Evolutionary conservation across 1,139 yeast genomes (phyloP).

Genomic region (Pichia sp.): DNA sequence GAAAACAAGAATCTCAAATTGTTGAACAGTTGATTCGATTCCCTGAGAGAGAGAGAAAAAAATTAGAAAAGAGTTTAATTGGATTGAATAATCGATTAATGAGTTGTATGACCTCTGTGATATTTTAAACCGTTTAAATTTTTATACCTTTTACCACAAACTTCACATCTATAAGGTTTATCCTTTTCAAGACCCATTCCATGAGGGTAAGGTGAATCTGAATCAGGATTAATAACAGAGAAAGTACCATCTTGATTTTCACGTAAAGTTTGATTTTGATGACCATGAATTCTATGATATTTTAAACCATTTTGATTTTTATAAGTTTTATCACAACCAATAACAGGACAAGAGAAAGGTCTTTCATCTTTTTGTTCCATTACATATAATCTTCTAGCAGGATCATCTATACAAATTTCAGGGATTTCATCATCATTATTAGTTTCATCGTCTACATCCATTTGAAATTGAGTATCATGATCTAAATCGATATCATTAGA

Average conservation of each 20-base stretch:
- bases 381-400: constrained; percentile 88
- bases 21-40: too few species aligned
- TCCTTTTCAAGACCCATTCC: constrained; percentile 94
- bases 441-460: constrained; percentile 24
- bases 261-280: constrained; percentile 87
- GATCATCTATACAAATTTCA: constrained; percentile 76
- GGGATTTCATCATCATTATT: constrained; percentile 28
- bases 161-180: constrained; percentile 97
- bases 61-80: constrained; percentile 1
- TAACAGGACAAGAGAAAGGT: constrained; percentile 96
- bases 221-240: constrained; percentile 87
- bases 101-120: constrained; percentile 96
- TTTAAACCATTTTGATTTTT: constrained; percentile 96
- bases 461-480: constrained; percentile 23
- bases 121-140: constrained; percentile 93
- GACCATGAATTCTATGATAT: constrained; percentile 94
- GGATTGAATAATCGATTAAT: too few species aligned
- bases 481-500: constrained; percentile 11
- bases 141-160: constrained; percentile 95
- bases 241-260: constrained; percentile 91
- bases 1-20: neutral
- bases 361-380: constrained; percentile 88
- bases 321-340: constrained; percentile 95
- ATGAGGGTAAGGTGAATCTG: constrained; percentile 85
- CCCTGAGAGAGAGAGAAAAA: neutral